phyloP scores from a whole-genome alignment of 2,329 filamentous ascomycete species.

The Fusarium sp. region DNA sequence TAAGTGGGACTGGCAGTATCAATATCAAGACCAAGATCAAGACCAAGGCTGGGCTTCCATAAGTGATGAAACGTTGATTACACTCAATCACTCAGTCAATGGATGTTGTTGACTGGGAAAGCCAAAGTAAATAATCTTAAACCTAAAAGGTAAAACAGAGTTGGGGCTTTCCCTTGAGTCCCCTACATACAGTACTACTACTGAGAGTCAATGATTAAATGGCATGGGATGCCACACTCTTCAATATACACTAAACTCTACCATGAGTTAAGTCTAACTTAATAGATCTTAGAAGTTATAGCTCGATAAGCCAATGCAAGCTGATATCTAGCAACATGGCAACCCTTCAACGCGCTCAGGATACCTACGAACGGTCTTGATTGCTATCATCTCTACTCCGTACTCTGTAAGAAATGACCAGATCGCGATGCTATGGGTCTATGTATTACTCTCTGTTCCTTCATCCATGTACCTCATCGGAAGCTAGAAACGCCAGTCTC shows the following conservation, averaged over 20 bases:
- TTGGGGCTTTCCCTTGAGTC: slow-evolving; percentile 5
- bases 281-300: background rate
- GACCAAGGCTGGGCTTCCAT: background rate
- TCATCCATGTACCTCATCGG: slow-evolving; percentile 27
- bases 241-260: slow-evolving; percentile 27
- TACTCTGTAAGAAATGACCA: slow-evolving; percentile 23
- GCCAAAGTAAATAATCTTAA: slow-evolving; percentile 36
- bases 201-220: too few relatives aligned
- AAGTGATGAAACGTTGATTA: slow-evolving; percentile 7
- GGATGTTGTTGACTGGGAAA: slow-evolving; percentile 19
- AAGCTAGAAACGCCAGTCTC: slow-evolving; percentile 30
- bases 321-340: slow-evolving; percentile 10
- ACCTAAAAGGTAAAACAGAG: slow-evolving; percentile 18
- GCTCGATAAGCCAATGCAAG: slow-evolving; percentile 20
- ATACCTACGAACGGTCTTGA: background rate
- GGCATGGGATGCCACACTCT: slow-evolving; percentile 21
- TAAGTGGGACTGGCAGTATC: slow-evolving; percentile 33
- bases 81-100: background rate
- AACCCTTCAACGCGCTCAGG: background rate
- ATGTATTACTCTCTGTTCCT: background rate
- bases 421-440: slow-evolving; percentile 28
- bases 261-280: slow-evolving; percentile 12
- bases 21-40: slow-evolving; percentile 1
- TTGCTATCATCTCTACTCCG: background rate
- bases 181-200: too few relatives aligned